Conservation (phyloP, 768 basidiomycete species). For the Lanmaoa pseudosensibilis region DNA sequence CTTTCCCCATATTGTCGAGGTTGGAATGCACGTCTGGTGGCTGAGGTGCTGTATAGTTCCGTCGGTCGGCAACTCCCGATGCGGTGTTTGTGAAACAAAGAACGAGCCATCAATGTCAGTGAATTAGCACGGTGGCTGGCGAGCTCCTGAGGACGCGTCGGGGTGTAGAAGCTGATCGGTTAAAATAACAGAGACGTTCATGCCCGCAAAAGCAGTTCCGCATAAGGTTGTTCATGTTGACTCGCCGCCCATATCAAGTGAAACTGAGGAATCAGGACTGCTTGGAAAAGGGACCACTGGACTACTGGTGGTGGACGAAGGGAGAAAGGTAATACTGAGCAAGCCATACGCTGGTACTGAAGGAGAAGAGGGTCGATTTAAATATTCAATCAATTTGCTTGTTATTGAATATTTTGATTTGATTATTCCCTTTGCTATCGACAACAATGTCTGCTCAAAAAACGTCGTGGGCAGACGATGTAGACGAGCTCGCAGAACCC, state of each 20-base stretch:
- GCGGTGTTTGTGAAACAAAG: neutral
- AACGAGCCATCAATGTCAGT: neutral
- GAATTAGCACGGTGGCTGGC: neutral
- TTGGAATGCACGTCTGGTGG: constrained; percentile 35
- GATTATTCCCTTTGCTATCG: constrained; percentile 12
- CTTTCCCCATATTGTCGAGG: constrained; percentile 73
- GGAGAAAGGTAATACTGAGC: too few species aligned
- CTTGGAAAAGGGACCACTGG: neutral
- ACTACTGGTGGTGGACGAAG: neutral
- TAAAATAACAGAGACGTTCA: neutral
- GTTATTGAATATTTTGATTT: constrained; percentile 20
- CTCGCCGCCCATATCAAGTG: neutral
- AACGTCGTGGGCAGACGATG: constrained; percentile 88
- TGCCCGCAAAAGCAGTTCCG: neutral
- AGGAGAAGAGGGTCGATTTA: neutral
- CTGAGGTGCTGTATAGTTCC: constrained; percentile 42
- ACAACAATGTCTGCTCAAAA: constrained; percentile 39
- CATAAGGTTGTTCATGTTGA: neutral
- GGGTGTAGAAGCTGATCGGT: neutral
- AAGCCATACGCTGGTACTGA: too few species aligned
- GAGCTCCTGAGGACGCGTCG: neutral
- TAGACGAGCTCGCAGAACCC: constrained; percentile 67
- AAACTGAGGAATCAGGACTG: neutral
- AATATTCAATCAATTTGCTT: neutral
- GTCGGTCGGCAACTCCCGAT: constrained; percentile 32